Base-by-base conservation (phyloP, 108 stramenopile genomes). In the Nitzschia sp. region DNA sequence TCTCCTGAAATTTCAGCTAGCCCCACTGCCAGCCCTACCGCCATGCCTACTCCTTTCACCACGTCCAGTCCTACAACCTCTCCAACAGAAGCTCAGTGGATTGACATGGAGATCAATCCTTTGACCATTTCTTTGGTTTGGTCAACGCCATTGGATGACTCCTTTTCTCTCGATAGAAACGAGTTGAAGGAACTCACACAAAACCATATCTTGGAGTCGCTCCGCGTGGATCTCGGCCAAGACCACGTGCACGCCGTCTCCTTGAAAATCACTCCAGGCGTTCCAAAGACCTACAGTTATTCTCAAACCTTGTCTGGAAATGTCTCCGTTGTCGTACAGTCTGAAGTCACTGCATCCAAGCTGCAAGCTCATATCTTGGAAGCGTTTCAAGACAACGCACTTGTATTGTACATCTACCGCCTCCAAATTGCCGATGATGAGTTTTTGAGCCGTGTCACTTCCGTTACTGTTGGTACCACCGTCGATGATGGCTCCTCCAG, bases 301-400 rank as follows among this genome's bases (percentile, higher is more conserved):
- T 3, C 61, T 6, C 15, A 62, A 44, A 44, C 61, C 20, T 9
- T 62, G 10, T 20, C 53, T 15, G 66, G 66, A 22, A 42, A 19
- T 26, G 66, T 67, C 12, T 9, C 50, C 12, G 9, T 67, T 19
- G 24, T 14, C 3, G 37, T 1, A 14, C 17, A 29, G 12, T 34
- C 53, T 12, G 34, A 15, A 26, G 55, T 67, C 22, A 20, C 52
- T 21, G 44, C 39, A 8, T 9, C 40, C 10, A 55, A 42, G 6
- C 26, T 67, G 14, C 66, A 67, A 43, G 24, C 24, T 10, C 6
- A 63, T 7, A 26, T 73, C n/a, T 44, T 55, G 6, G 38, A 19
- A 8, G 34, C 72, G 21, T 73, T 73, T 56, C n/a, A 51, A 14
- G 58, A 48, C 10, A 65, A 73, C 41, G 72, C 57, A n/a, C 37